Evolutionary conservation across 345 rosid genomes (phyloP).

Genomic region (Pistacia vera): DNA sequence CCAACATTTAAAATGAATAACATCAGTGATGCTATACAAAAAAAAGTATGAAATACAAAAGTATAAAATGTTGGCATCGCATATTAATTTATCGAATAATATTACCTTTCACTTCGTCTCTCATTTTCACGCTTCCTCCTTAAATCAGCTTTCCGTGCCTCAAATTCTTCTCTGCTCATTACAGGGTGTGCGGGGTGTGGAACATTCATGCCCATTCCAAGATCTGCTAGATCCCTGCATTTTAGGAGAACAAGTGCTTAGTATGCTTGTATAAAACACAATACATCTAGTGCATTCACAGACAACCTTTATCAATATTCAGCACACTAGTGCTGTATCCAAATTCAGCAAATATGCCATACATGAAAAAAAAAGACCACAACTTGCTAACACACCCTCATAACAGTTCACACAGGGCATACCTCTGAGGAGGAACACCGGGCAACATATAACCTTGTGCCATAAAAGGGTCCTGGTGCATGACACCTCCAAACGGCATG

Average conservation of each 20-base stretch:
- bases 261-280: background rate
- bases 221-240: slow-evolving; percentile 79
- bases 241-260: background rate
- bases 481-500: slow-evolving; percentile 56
- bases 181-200: slow-evolving; percentile 77
- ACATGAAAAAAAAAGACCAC: background rate
- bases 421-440: slow-evolving; percentile 65
- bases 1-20: background rate
- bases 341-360: slow-evolving; percentile 7
- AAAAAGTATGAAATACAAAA: no score
- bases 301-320: background rate
- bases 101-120: slow-evolving; percentile 76
- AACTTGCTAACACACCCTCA: background rate
- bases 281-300: background rate
- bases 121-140: slow-evolving; percentile 84
- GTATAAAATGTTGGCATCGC: no score
- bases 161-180: slow-evolving; percentile 90
- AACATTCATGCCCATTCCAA: slow-evolving; percentile 79
- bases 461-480: slow-evolving; percentile 67
- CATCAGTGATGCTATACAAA: background rate
- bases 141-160: slow-evolving; percentile 87
- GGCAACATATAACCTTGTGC: slow-evolving; percentile 70
- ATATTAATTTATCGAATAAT: background rate
- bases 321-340: background rate
- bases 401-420: background rate